phyloP scores from a whole-genome alignment of 2,329 filamentous ascomycete species.

The Colletotrichum limetticola region DNA sequence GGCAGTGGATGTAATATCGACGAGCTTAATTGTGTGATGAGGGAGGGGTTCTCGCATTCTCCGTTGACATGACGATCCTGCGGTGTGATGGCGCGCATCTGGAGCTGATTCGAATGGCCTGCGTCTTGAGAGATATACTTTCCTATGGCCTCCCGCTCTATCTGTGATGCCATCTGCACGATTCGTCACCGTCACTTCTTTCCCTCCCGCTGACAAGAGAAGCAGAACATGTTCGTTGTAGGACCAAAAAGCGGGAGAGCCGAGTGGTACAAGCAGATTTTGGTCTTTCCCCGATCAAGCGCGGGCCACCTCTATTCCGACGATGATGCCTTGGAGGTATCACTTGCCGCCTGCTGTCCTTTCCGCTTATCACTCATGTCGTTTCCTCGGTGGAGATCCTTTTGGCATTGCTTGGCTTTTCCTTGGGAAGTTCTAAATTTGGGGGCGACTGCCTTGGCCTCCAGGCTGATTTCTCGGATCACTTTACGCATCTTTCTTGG shows the following conservation, averaged over 20 bases:
- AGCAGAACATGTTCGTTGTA: too few relatives aligned
- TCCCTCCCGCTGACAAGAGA: background rate
- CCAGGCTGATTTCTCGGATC: background rate
- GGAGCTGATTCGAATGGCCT: background rate
- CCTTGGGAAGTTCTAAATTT: background rate
- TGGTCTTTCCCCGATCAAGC: background rate
- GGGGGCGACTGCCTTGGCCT: background rate
- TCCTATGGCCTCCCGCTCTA: background rate
- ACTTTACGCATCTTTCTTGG: too few relatives aligned
- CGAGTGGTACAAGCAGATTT: background rate
- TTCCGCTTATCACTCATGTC: background rate
- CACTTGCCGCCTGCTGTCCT: slow-evolving; percentile 17
- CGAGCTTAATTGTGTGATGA: slow-evolving; percentile 21
- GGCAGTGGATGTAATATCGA: slow-evolving; percentile 22
- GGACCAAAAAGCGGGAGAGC: background rate
- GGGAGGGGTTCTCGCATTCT: background rate
- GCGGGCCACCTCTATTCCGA: slow-evolving; percentile 10
- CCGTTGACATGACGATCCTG: background rate
- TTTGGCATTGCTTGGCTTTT: slow-evolving; percentile 8
- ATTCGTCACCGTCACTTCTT: slow-evolving; percentile 22
- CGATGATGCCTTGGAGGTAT: slow-evolving; percentile 20
- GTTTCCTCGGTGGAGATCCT: background rate
- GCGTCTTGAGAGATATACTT: background rate
- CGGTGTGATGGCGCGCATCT: slow-evolving; percentile 20
- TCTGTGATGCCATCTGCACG: slow-evolving; percentile 15